These are phyloP conservation scores for Lentinus tigrinus DNA, from an alignment of 768 basidiomycete species.

Conservation along the genomic window DNA sequence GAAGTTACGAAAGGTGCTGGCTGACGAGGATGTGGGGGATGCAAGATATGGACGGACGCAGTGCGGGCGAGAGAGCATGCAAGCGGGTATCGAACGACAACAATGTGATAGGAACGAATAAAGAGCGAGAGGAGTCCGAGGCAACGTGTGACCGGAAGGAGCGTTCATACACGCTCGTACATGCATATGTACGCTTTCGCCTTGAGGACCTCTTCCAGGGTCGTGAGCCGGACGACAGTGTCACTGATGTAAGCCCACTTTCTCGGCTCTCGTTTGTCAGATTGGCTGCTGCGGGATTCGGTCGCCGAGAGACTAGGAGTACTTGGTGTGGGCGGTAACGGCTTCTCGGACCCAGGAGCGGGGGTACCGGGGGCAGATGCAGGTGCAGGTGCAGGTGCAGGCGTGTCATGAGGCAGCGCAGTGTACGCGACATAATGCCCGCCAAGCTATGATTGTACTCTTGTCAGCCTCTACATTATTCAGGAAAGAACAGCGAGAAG, in stretches of 20 bases:
- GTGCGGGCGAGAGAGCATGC: not conserved
- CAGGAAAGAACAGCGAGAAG: not conserved
- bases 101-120: not conserved
- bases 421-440: constrained; percentile 90
- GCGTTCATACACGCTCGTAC: constrained; percentile 67
- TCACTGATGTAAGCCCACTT: constrained; percentile 96
- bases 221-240: constrained; percentile 75
- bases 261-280: constrained; percentile 32
- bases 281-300: constrained; percentile 5
- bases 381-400: constrained; percentile 2
- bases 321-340: not conserved
- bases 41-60: too few relatives aligned
- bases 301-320: not conserved
- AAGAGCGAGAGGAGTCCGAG: not conserved
- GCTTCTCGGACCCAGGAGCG: constrained; percentile 1
- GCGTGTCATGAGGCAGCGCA: constrained; percentile 51
- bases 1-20: not conserved
- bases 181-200: constrained; percentile 93
- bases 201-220: constrained; percentile 86
- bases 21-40: too few relatives aligned
- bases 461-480: not conserved
- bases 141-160: not conserved
- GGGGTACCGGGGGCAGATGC: not conserved
- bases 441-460: constrained; percentile 52
- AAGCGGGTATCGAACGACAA: not conserved